These are phyloP conservation scores for Phytophthora macrochlamydospora DNA, from an alignment of 352 stramenopile genomes.

Conservation along the genomic window DNA sequence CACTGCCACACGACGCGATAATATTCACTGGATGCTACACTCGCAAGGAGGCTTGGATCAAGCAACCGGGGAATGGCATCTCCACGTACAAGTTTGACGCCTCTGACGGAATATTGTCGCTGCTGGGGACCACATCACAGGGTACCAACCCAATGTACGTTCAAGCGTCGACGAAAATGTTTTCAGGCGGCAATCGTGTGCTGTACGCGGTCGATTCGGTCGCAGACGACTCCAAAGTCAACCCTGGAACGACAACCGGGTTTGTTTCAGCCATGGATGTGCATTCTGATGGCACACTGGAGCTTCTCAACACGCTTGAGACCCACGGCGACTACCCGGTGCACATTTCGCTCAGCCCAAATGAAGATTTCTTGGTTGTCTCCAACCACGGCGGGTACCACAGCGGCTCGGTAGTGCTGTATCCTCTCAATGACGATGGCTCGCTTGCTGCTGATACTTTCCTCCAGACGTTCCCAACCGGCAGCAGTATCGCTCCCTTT, in stretches of 20 bases:
- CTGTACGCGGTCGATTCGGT: slow-evolving; percentile 49
- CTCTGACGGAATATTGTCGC: slow-evolving; percentile 24
- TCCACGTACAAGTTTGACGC: slow-evolving; percentile 41
- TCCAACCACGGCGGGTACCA: slow-evolving; percentile 43
- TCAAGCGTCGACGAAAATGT: slow-evolving; percentile 14
- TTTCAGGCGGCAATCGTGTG: slow-evolving; percentile 1
- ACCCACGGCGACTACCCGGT: slow-evolving; percentile 31
- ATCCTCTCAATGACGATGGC: slow-evolving; percentile 34
- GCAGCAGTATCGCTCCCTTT: slow-evolving; percentile 18
- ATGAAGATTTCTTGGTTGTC: slow-evolving; percentile 40
- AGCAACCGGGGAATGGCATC: slow-evolving; percentile 52
- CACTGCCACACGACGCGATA: not conserved
- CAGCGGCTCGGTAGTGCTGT: slow-evolving; percentile 45
- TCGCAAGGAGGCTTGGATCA: slow-evolving; percentile 48
- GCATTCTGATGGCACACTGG: slow-evolving; percentile 15
- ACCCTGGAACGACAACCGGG: slow-evolving; percentile 26
- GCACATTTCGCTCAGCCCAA: slow-evolving; percentile 40
- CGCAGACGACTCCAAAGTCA: slow-evolving; percentile 19
- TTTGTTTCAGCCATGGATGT: slow-evolving; percentile 38
- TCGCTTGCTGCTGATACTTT: slow-evolving; percentile 25
- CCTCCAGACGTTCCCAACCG: slow-evolving; percentile 30
- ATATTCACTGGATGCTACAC: slow-evolving; percentile 56
- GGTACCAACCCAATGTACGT: slow-evolving; percentile 67
- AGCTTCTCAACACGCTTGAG: slow-evolving; percentile 35
- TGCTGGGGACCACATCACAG: slow-evolving; percentile 17